Evolutionary conservation across 73 alveolate species (phyloP).

Genomic region (Paramecium octaurelia): DNA sequence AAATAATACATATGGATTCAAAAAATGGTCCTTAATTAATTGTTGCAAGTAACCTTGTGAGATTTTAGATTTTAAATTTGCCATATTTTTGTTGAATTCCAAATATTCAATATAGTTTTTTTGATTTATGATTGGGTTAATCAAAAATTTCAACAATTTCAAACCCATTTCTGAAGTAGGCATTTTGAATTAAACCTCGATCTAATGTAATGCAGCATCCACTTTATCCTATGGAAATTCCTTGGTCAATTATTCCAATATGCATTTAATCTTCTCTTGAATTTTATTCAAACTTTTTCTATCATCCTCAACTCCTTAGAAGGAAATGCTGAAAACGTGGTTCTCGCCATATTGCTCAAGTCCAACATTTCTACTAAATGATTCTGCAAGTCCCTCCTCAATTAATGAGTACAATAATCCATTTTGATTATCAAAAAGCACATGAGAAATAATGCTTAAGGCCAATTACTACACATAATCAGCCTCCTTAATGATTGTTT

Average conservation of each 20-base stretch:
- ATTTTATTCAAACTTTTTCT: not conserved
- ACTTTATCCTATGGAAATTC: not conserved
- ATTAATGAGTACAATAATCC: not conserved
- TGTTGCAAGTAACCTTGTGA: slow-evolving; percentile 70
- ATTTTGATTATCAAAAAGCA: not conserved
- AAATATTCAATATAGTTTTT: slow-evolving; percentile 63
- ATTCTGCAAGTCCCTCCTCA: slow-evolving; percentile 14
- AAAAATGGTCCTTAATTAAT: slow-evolving; percentile 66
- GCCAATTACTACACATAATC: slow-evolving; percentile 3
- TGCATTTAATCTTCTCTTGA: not conserved
- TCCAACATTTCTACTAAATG: not conserved
- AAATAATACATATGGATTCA: slow-evolving; percentile 66
- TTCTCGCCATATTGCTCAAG: not conserved
- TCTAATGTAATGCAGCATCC: slow-evolving; percentile 3
- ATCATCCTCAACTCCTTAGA: slow-evolving; percentile 10
- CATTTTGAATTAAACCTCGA: not conserved
- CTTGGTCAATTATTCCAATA: not conserved
- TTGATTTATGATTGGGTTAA: not conserved
- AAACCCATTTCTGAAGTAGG: not conserved
- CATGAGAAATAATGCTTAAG: not conserved
- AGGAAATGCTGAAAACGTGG: not conserved
- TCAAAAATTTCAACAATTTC: not conserved
- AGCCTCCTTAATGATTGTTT: not conserved
- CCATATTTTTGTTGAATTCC: slow-evolving; percentile 66
- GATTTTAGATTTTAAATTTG: slow-evolving; percentile 62